Conservation (phyloP, 2,329 filamentous ascomycete species). For the Ophiostoma triangulosporum region DNA sequence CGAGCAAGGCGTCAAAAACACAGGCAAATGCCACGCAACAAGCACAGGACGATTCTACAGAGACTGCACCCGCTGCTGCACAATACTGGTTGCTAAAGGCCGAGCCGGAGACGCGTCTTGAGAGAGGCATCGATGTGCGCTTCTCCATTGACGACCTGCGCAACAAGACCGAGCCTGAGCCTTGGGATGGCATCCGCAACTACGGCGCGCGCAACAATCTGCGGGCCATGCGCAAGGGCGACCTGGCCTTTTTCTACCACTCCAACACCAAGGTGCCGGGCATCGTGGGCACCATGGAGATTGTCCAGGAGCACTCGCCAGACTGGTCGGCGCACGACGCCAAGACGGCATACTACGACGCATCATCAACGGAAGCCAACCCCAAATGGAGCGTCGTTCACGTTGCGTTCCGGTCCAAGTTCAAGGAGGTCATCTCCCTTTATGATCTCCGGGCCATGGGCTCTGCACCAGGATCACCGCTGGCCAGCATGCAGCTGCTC, state of each 20-base stretch:
- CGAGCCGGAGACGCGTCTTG: conserved; percentile 73
- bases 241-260: conserved; percentile 94
- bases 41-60: background rate
- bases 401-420: conserved; percentile 76
- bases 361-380: conserved; percentile 52
- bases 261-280: conserved; percentile 84
- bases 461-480: conserved; percentile 30
- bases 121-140: conserved; percentile 76
- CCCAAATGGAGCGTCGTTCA: conserved; percentile 84
- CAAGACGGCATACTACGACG: conserved; percentile 69
- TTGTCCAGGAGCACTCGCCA: conserved; percentile 69
- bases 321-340: conserved; percentile 64
- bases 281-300: conserved; percentile 78
- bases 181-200: conserved; percentile 64
- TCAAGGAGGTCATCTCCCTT: conserved; percentile 55
- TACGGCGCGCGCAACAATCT: conserved; percentile 73
- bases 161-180: conserved; percentile 60
- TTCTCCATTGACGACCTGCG: conserved; percentile 90
- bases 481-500: conserved; percentile 71
- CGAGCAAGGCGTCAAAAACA: background rate
- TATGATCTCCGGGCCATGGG: conserved; percentile 56
- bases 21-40: background rate
- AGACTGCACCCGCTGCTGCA: conserved; percentile 7
- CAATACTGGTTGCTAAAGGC: conserved; percentile 75
- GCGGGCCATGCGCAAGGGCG: conserved; percentile 78